phyloP scores from a whole-genome alignment of 495 filamentous ascomycete species.

The Penicillium simplicissimum region DNA sequence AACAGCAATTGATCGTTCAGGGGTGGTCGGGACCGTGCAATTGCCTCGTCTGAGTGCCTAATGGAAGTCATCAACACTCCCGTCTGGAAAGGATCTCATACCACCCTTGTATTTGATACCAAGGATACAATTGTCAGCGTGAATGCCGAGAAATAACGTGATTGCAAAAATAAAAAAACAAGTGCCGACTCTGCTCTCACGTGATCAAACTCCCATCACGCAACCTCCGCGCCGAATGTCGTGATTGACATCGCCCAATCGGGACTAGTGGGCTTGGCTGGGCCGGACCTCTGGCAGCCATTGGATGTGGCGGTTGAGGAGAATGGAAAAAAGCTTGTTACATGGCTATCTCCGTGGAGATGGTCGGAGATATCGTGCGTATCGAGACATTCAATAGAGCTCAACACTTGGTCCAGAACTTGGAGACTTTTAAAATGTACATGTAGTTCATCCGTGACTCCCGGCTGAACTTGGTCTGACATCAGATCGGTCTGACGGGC shows the following conservation, averaged over 20 bases:
- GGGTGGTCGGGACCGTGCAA: neutral
- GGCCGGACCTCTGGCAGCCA: neutral
- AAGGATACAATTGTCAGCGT: neutral
- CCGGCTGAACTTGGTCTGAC: too few species aligned
- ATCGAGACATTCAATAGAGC: too few species aligned
- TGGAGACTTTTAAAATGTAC: too few species aligned
- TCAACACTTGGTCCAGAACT: too few species aligned
- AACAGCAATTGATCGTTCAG: neutral
- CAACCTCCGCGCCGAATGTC: conserved; percentile 29
- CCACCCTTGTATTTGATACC: neutral
- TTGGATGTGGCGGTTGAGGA: neutral
- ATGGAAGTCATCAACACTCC: too few species aligned
- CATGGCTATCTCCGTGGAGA: neutral
- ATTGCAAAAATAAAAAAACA: neutral
- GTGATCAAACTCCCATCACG: conserved; percentile 30
- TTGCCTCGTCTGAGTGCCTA: neutral
- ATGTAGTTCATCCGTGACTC: too few species aligned
- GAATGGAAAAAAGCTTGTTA: neutral
- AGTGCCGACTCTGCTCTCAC: conserved; percentile 5
- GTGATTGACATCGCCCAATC: conserved; percentile 18
- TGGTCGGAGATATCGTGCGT: neutral
- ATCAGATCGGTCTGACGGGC: too few species aligned
- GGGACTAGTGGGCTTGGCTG: conserved; percentile 13
- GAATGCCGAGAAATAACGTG: neutral
- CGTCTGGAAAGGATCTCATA: too few species aligned